Base-by-base conservation (phyloP, 352 stramenopile species). In the Phytopythium delawarense region DNA sequence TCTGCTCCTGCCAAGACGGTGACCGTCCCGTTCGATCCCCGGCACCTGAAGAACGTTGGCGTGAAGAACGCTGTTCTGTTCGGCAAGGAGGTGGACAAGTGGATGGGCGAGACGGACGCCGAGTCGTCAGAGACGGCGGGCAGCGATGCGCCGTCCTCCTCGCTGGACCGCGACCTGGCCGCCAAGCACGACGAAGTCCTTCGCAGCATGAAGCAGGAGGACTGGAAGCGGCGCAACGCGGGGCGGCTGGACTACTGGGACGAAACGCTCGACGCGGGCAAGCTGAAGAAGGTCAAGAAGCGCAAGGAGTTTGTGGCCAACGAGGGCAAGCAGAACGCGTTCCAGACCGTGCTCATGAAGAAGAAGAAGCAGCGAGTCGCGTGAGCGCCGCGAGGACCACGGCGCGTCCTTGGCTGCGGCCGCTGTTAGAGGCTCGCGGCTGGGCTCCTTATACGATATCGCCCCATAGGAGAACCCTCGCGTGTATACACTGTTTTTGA, bases 201-300 rank as follows among this genome's bases (percentile, higher is more conserved):
- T 18, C 79, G 81, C n/a, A 69, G 81, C 25, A 49, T 94, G 16
- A 92, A 92, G 65, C 75, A 83, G 39, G 81, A 92, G 58, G 78
- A 92, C 58, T 90, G 77, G 73, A 78, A 88, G 51, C 74, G 83
- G 54, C 84, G 84, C 44, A 87, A 87, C 35, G 74, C 75, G 7
- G 74, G 74, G 20, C 81, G 81, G 18, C 84, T 87, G 52, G 85
- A 89, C 67, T 83, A 78, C 35, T 94, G 86, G 86, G 78, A 94
- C 59, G 81, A 89, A 44, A 79, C 78, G 21, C 71, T 94, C 2
- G 86, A 94, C 61, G 55, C 59, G 11, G 86, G 86, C 40, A 89
- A 94, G 56, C 57, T 86, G 11, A 92, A 92, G 62, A 94, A 92
- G 70, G 66, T 92, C 55, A 91, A 91, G 71, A 91, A 91, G 66